Base-by-base conservation (phyloP, 148 eudicot genomes). In the Rhododendron kiyosumense region DNA sequence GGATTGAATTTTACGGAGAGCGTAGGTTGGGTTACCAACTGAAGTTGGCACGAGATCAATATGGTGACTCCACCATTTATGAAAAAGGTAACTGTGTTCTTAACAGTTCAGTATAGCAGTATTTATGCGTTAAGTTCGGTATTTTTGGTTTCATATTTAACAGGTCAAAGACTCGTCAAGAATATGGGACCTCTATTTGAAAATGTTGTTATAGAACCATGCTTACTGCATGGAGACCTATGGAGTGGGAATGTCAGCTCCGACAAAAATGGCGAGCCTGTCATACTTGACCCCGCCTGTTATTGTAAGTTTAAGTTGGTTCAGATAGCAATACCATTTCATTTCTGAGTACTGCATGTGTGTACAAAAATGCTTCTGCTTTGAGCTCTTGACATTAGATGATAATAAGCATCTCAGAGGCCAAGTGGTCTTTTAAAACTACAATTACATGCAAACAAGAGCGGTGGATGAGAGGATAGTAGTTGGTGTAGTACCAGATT, bases 221-320 rank as follows among this genome's bases (percentile, higher is more conserved):
- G 99, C 89, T 91, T 97, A 90, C 89, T 97, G 52, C 99, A 97
- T 87, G 99, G 99, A 85, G 99, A 97, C 86, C 85, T 97, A 57
- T 97, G 99, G 99, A 97, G 99, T 91, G 99, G 99, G 74, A 97
- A 97, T 91, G 88, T 97, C 49, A 94, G 93, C 61, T 93, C 93
- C 30, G 99, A 97, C 86, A 94, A 92, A 90, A 87, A 91, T 46
- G 98, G 98, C 51, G 94, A 94, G 79, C 99, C 99, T 79, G 96
- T 97, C 77, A 95, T 97, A 81, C 94, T 97, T 38, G 99, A 97
- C 86, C 99, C 99, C 2, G 98, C 99, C 54, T 97, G 99, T 90
- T 97, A 97, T 85, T 97, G 99, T 97, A 91, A 92, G 99, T 90
- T 81, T 54, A 71, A 77, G 43, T 84, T 82, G 85, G 67, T 86